Base-by-base conservation (phyloP, 2,329 filamentous ascomycete species). In the Penicillium sclerotiorum region DNA sequence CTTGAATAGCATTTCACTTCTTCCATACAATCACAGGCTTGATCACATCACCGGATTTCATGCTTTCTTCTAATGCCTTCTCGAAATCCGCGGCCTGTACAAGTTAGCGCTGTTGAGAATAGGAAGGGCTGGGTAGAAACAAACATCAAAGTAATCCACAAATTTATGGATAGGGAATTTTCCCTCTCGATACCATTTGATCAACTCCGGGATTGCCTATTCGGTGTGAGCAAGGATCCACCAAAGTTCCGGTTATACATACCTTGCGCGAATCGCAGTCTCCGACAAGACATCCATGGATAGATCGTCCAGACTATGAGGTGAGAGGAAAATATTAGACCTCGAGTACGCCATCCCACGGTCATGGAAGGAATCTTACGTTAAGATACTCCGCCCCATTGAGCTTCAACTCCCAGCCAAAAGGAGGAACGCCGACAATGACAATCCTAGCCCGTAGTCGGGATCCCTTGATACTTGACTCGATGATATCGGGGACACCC, bases 401-500 rank as follows among this genome's bases (percentile, higher is more conserved):
- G 8, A 59, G 12, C 4, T 27, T 28, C n/a, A 57, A n/a, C 1
- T 23, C n/a, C 18, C 50, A 60, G 1, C 38, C 72, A 2, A 71
- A 66, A 40, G 74, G 72, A 5, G 77, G 72, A 0, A 74, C 73
- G 1, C 80, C 79, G 15, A 82, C 75, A 49, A 80, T 72, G 1
- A 81, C 71, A 15, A 80, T 67, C 49, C 76, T 76, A 1, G 77
- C 80, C 42, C 71, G 68, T 8, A 72, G 69, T 17, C 74, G 61
- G 3, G 53, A 51, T 6, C 48, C 37, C 35, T 67, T 21, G 3
- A 61, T n/a, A 9, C 50, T 44, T 18, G 54, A 45, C 35, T 59
- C 51, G 12, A 64, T 54, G 8, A 64, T 22, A 1, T 17, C 20
- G 1, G 56, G 47, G 1, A 55, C 50, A 2, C 59, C 57, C 0